These are phyloP conservation scores for Aspergillus sergii DNA, from an alignment of 2,329 filamentous ascomycete species.

Conservation along the genomic window DNA sequence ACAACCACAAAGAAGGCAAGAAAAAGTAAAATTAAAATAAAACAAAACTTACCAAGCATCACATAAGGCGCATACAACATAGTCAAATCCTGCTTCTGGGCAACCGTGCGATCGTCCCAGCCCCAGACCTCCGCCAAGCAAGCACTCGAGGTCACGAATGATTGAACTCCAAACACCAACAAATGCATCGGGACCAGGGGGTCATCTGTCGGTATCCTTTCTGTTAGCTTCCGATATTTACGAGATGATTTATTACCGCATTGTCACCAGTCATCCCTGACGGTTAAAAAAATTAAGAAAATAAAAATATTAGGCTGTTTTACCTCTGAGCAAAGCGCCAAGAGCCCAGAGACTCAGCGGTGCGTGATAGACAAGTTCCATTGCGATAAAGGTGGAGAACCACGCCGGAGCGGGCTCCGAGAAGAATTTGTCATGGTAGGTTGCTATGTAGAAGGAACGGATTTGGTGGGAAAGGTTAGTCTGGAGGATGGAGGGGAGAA, in stretches of 20 bases:
- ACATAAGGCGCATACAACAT: slow-evolving; percentile 62
- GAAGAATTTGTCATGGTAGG: slow-evolving; percentile 67
- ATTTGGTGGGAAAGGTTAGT: slow-evolving; percentile 54
- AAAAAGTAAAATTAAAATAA: neutral
- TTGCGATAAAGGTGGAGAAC: slow-evolving; percentile 60
- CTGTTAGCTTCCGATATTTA: neutral
- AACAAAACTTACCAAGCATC: slow-evolving; percentile 51
- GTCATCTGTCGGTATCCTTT: slow-evolving; percentile 47
- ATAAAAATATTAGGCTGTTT: neutral
- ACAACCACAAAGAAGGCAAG: neutral
- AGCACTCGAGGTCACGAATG: slow-evolving; percentile 63
- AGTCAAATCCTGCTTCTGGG: slow-evolving; percentile 53
- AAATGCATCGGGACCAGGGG: slow-evolving; percentile 62
- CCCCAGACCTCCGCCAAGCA: slow-evolving; percentile 64
- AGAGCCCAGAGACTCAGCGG: slow-evolving; percentile 64
- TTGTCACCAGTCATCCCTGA: neutral
- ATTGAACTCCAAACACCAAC: slow-evolving; percentile 61
- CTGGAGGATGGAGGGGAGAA: slow-evolving; percentile 57
- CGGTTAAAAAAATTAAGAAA: neutral
- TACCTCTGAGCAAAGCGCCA: slow-evolving; percentile 56
- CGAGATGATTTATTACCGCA: neutral
- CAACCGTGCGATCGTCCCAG: slow-evolving; percentile 53
- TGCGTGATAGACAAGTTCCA: slow-evolving; percentile 64
- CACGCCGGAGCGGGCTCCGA: slow-evolving; percentile 56
- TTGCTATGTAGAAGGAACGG: slow-evolving; percentile 60